Base-by-base conservation (phyloP, 495 filamentous ascomycete genomes). In the Daldinia childiae region DNA sequence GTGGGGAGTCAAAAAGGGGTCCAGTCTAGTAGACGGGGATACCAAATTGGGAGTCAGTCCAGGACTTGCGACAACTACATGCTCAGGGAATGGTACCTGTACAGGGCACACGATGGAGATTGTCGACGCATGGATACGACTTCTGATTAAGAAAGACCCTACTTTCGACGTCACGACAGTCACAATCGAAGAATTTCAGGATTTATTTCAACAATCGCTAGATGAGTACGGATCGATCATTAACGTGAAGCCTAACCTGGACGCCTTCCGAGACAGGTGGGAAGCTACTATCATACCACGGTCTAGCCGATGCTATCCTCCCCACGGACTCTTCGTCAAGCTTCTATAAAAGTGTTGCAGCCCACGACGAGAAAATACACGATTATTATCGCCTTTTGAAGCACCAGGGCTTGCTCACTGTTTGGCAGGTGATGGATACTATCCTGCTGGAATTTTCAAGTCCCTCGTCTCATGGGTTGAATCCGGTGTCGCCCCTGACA, bases 401-500 rank as follows among this genome's bases (percentile, higher is more conserved):
- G 79, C 76, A 0, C 80, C 80, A 4, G 80, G 80, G 4, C 75
- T 81, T 27, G 60, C 27, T 21, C 79, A 81, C 61, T 81, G 80
- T 54, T 61, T 32, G 8, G 55, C 58, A 4, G 76, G 76, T 1
- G 11, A 12, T 11, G 80, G 79, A 26, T 71, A 71, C 21, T 48
- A 55, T 4, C 71, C 77, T 27, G 66, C 27, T 6, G 75, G 66
- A 24, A 21, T 74, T 64, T 58, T 81, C 17, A 72, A 66, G 3
- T 74, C 74, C 14, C 62, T 85, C 6, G 79, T 82, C 0, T 66
- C 69, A 8, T 85, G 82, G 83, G 83, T 85, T 3, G 83, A 84
- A 69, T 65, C 77, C 11, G 79, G 68, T 6, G 55, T 76, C 19
- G 67, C 69, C n/a, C 82, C 83, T 14, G 77, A 80, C 48, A 62